Evolutionary conservation across 2,329 filamentous ascomycete species (phyloP), one percentile per base, ranked within the genome.

Genomic region (Fusarium sp.): DNA sequence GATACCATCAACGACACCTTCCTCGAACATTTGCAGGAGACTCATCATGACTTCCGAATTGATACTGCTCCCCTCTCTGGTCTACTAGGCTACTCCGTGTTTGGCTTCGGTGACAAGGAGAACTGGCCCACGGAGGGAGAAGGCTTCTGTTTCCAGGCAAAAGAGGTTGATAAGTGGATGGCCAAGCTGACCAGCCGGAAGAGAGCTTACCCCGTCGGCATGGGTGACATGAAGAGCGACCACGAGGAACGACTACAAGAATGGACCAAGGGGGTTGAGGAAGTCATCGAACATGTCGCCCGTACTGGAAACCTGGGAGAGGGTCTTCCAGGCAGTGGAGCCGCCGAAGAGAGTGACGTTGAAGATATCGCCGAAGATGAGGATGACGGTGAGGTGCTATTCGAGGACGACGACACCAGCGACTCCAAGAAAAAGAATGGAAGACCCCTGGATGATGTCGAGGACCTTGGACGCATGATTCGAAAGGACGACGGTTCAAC

Each of bases 11-110:
- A 98, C 75, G 93, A 95, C 79, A 96, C 91, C 18, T 95, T 98
- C 81, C 86, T 98, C 27, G 91, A 94, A 73, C 94, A 98, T 81
- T 85, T 99, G 7, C 89, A 93, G 80, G 96, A 99, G 81, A 98
- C 95, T 0, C 96, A 98, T 80, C 91, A 98, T 84, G 96, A 99
- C 82, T 98, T 98, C 86, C 91, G 96, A 67, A 97, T 99, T 75
- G 95, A 98, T 78, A 98, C 95, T 0, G 92, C 93, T 0, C 93
- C 96, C 1, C 84, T 99, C 56, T 91, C 92, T 0, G 85, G 87
- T 1, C 83, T 98, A 18, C 85, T 95, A 3, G 96, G 96, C 10
- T 98, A 98, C 80, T 94, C 94, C 0, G 95, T 98, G 0, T 98
- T 98, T 84, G 96, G 96, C 0, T 93, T 98, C 79, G 96, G 96